Evolutionary conservation across 495 filamentous ascomycete genomes (phyloP).

Genomic region (Aspergillus bridgeri): DNA sequence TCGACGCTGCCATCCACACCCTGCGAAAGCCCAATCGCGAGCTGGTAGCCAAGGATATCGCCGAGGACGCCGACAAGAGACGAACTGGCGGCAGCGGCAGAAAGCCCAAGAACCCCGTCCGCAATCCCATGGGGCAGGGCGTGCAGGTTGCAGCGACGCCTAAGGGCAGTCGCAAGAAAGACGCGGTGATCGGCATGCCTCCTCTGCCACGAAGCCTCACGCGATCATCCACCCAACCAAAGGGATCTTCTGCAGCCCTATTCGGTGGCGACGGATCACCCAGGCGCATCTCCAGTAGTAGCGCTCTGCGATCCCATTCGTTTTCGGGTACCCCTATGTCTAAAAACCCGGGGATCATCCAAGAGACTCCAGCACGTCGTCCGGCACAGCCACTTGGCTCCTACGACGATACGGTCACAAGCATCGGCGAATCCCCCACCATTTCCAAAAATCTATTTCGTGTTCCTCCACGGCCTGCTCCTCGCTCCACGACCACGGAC

Average conservation of each 20-base stretch:
- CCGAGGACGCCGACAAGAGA: constrained; percentile 61
- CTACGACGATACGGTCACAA: constrained; percentile 11
- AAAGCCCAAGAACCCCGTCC: constrained; percentile 63
- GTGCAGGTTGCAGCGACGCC: constrained; percentile 80
- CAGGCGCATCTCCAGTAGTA: constrained; percentile 5
- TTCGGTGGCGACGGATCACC: constrained; percentile 18
- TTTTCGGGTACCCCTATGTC: constrained; percentile 14
- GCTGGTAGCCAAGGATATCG: constrained; percentile 68
- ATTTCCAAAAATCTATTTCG: constrained; percentile 30
- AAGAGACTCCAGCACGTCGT: constrained; percentile 54
- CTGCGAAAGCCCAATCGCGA: constrained; percentile 85
- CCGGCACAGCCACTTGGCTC: constrained; percentile 34
- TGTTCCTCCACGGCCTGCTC: constrained; percentile 38
- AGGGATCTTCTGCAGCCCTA: constrained; percentile 2
- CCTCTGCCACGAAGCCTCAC: constrained; percentile 29
- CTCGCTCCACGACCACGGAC: constrained; percentile 24
- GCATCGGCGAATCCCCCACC: constrained; percentile 11
- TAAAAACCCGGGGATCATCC: constrained; percentile 28
- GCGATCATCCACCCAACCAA: constrained; percentile 15
- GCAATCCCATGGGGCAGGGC: constrained; percentile 54
- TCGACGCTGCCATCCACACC: constrained; percentile 76
- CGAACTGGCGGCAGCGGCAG: constrained; percentile 42
- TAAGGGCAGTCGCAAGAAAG: constrained; percentile 47
- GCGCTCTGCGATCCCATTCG: constrained; percentile 20
- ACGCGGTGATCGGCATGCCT: constrained; percentile 29